Evolutionary conservation across 208 protist genomes (phyloP).

Genomic region (Entamoeba invadens): DNA sequence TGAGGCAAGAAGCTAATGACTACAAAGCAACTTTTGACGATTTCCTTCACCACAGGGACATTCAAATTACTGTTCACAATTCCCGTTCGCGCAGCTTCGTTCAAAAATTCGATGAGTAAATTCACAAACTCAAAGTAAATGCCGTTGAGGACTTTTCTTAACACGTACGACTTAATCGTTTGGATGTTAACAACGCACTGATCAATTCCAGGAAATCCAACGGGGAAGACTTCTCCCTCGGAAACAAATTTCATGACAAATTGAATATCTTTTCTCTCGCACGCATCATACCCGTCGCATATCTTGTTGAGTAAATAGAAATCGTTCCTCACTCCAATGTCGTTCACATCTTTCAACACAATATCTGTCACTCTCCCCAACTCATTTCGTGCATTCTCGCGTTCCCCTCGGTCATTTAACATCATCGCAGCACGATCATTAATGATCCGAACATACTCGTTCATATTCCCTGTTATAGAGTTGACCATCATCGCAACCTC

Average conservation of each 20-base stretch:
- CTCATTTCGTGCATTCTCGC: background rate
- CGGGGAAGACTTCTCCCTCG: background rate
- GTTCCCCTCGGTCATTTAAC: background rate
- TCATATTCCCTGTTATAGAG: background rate
- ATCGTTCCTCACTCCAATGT: background rate
- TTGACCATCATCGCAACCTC: background rate
- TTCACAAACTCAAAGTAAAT: background rate
- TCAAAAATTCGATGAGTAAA: background rate
- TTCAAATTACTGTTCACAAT: background rate
- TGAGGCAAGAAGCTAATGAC: background rate
- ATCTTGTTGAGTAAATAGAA: background rate
- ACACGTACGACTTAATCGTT: background rate
- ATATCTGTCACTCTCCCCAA: background rate
- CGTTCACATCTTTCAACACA: background rate
- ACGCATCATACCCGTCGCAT: background rate
- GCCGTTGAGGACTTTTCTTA: background rate
- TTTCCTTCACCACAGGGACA: background rate
- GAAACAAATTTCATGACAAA: background rate
- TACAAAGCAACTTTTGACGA: background rate
- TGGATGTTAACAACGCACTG: background rate
- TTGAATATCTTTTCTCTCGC: background rate
- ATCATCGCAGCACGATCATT: background rate
- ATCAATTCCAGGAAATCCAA: background rate
- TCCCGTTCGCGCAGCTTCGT: background rate
- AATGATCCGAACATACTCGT: background rate